Conservation (phyloP, 768 basidiomycete genomes). For the Auricularia sp. region DNA sequence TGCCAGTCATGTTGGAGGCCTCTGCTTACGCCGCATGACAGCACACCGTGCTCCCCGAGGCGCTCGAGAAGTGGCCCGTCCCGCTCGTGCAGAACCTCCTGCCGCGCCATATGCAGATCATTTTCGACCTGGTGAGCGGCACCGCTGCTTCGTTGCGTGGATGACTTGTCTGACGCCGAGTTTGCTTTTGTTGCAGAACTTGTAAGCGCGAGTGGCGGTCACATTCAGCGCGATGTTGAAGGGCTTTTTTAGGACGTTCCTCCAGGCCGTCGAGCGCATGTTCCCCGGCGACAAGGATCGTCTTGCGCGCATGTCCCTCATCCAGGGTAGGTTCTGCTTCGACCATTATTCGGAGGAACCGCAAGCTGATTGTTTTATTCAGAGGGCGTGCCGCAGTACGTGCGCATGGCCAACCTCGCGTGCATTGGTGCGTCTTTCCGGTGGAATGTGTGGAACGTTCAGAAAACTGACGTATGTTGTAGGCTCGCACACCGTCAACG, state of each 20-base stretch:
- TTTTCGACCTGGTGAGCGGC: constrained; percentile 64
- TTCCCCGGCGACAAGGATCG: constrained; percentile 82
- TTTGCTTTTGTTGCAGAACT: background rate
- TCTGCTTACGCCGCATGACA: background rate
- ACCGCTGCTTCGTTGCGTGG: background rate
- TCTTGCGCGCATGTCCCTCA: constrained; percentile 79
- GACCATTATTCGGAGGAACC: background rate
- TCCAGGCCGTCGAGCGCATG: constrained; percentile 70
- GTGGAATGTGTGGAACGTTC: constrained; percentile 4
- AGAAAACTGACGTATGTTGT: constrained; percentile 15
- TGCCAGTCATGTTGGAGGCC: too few relatives aligned
- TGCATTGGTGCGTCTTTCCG: constrained; percentile 37
- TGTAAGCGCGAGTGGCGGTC: background rate
- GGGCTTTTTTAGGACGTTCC: constrained; percentile 11
- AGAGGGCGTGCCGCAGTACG: constrained; percentile 81
- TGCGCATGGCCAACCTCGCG: constrained; percentile 88
- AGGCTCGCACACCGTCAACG: constrained; percentile 74
- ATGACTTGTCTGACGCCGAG: background rate
- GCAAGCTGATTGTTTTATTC: background rate
- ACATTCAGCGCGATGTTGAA: too few relatives aligned
- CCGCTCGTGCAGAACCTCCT: constrained; percentile 75
- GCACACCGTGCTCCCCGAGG: constrained; percentile 31
- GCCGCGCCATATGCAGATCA: constrained; percentile 86
- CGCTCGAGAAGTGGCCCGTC: constrained; percentile 75
- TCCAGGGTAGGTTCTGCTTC: constrained; percentile 50